Evolutionary conservation across 352 stramenopile species (phyloP), one percentile per base, ranked within the genome.

Genomic region (Phytophthora vignae): DNA sequence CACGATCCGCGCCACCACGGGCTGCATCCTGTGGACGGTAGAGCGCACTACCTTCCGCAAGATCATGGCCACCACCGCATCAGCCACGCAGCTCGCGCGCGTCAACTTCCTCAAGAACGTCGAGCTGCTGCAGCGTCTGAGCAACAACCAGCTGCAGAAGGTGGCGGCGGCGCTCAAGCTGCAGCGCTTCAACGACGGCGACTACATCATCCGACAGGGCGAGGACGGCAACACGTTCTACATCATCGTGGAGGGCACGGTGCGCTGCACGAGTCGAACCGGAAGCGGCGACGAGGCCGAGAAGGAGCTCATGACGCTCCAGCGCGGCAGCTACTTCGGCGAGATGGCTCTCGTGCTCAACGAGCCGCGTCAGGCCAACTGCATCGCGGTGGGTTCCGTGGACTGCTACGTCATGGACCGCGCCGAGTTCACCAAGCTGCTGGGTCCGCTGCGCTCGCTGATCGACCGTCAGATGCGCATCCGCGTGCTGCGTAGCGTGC

Each of bases 201-300:
- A 98, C 50, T 89, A 90, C 66, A 98, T 99, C 67, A 97, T 99
- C 61, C 84, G 81, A 3, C 97, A 98, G 76, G 97, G 97, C 33
- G 93, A 98, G 3, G 85, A 96, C 61, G 97, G 97, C 69, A 94
- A 99, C 76, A 96, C 98, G 9, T 99, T 99, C 76, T 99, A 98
- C 86, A 98, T 99, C 75, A 96, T 99, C 27, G 92, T 98, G 27
- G 91, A 98, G 64, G 97, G 97, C 64, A 93, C 86, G 22, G 92
- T 99, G 25, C 78, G 79, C 19, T 95, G 88, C 81, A 93, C 87
- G 27, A 88, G 87, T 17, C 73, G 82, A 9, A 66, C 77, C 8
- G 60, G 79, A 9, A 74, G 71, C n/a, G 66, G 74, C 6, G 81
- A 90, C 1, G 82, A 77, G 15, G 64, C 69, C 2, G 88, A 95